phyloP scores from a whole-genome alignment of 1,284 basidiomycete genomes.

The Rhodotorula sp. region DNA sequence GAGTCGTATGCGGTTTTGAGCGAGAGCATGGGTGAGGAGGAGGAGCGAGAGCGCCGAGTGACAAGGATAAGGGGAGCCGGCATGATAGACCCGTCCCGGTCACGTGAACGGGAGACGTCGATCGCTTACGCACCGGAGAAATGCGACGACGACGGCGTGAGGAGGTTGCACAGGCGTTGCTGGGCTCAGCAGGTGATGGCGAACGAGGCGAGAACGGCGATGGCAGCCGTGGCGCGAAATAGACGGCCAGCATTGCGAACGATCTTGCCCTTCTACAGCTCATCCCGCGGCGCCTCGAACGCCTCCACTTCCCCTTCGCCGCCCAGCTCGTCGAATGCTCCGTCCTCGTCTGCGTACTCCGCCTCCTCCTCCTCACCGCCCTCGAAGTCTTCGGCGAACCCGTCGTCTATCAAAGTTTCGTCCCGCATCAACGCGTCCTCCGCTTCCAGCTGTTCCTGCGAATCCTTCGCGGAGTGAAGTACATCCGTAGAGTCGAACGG shows the following conservation, averaged over 20 bases:
- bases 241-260: neutral
- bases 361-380: neutral
- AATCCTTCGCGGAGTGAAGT: too few species aligned
- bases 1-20: conserved; percentile 17
- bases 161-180: neutral
- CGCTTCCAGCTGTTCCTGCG: neutral
- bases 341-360: neutral
- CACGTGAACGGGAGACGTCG: neutral
- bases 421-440: neutral
- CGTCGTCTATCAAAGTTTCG: neutral
- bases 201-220: neutral
- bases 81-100: neutral
- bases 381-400: neutral
- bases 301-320: neutral
- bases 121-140: too few species aligned
- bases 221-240: neutral
- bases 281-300: neutral
- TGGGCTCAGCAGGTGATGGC: too few species aligned
- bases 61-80: conserved; percentile 5
- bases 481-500: too few species aligned
- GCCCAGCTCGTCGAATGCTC: neutral
- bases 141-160: too few species aligned
- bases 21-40: neutral
- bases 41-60: neutral
- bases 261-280: conserved; percentile 1